Evolutionary conservation across 2,329 filamentous ascomycete species (phyloP).

Genomic region (Colletotrichum karsti): DNA sequence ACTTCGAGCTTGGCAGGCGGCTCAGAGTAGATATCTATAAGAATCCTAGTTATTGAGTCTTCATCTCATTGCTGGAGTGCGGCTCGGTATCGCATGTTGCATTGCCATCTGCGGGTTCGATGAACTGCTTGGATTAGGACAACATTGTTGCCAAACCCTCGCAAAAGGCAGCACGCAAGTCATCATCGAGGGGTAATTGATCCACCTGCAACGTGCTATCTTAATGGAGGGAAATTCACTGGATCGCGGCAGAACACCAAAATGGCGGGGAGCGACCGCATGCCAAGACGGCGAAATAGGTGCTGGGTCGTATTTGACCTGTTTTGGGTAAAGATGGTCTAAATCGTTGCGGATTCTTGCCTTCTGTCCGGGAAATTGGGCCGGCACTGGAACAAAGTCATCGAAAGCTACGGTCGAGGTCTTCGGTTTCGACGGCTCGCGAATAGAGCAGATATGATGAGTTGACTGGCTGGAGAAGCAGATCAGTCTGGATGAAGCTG

Average conservation of each 20-base stretch:
- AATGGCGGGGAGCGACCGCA: not conserved
- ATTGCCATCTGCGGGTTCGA: too few relatives aligned
- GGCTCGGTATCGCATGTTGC: too few relatives aligned
- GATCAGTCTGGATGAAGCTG: too few relatives aligned
- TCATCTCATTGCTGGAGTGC: too few relatives aligned
- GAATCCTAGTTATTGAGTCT: too few relatives aligned
- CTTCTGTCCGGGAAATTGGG: not conserved
- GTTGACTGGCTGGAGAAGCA: too few relatives aligned
- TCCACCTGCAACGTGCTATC: not conserved
- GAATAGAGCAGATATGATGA: too few relatives aligned
- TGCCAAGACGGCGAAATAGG: slow-evolving; percentile 20
- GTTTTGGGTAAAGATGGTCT: not conserved
- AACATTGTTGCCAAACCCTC: too few relatives aligned
- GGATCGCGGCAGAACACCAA: not conserved
- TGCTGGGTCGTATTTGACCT: not conserved
- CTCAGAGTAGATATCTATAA: too few relatives aligned
- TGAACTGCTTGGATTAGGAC: too few relatives aligned
- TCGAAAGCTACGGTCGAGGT: not conserved
- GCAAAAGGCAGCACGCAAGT: not conserved
- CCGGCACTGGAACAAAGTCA: not conserved
- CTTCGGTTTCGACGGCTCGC: not conserved
- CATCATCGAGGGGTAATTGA: not conserved
- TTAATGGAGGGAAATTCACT: slow-evolving; percentile 12
- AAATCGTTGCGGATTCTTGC: not conserved
- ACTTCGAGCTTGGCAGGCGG: too few relatives aligned